Evolutionary conservation across 306 rosid species (phyloP).

Genomic region (Cajanus cajan): DNA sequence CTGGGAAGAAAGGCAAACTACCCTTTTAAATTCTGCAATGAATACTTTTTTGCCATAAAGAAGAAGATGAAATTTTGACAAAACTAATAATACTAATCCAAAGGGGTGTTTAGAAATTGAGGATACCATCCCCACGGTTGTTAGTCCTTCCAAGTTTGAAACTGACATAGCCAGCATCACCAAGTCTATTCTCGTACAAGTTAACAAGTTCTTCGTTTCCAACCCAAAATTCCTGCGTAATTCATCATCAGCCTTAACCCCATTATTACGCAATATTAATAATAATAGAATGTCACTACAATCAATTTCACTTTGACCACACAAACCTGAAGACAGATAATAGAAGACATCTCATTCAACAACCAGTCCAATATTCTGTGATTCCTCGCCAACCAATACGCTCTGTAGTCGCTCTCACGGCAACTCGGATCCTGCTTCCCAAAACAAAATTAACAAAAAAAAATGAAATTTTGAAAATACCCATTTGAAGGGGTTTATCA

Average conservation of each 20-base stretch:
- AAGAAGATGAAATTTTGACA: not conserved
- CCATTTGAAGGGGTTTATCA: not conserved
- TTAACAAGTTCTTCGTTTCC: slow-evolving; percentile 83
- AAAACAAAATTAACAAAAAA: not conserved
- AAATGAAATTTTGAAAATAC: not conserved
- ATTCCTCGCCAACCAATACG: slow-evolving; percentile 82
- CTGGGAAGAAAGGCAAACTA: too few relatives aligned
- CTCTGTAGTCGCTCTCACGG: slow-evolving; percentile 74
- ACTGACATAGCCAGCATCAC: slow-evolving; percentile 70
- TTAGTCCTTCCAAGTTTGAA: slow-evolving; percentile 92
- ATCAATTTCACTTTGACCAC: not conserved
- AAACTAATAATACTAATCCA: not conserved
- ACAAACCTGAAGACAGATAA: slow-evolving; percentile 95
- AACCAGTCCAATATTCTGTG: slow-evolving; percentile 82
- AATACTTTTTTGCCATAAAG: not conserved
- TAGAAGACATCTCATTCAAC: slow-evolving; percentile 76
- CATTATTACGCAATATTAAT: not conserved
- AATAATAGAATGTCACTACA: not conserved
- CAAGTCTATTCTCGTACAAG: slow-evolving; percentile 70
- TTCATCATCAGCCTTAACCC: not conserved
- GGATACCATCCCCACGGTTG: slow-evolving; percentile 93
- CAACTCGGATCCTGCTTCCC: slow-evolving; percentile 63
- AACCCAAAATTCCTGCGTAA: slow-evolving; percentile 77
- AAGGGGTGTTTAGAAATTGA: not conserved
- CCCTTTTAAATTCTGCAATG: not conserved